A percentile compares a stretch with the other conserved stretches of the same genome.
phyloP scores from a whole-genome alignment of 257 asterid species.

The Forsythia suspensa region DNA sequence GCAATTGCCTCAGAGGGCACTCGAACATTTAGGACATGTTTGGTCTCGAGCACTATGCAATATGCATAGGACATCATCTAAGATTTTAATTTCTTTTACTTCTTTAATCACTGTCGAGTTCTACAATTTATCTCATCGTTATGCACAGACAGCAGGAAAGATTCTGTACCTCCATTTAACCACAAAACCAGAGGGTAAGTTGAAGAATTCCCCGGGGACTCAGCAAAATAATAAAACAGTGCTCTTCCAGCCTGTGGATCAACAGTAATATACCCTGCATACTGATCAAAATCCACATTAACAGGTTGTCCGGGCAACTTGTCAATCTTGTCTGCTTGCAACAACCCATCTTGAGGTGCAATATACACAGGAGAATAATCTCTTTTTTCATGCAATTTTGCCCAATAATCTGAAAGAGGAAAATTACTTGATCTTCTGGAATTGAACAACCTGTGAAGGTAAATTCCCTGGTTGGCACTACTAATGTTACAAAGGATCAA shows the following conservation, averaged over 20 bases:
- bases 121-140: too few relatives aligned
- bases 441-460: too few relatives aligned
- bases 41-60: too few relatives aligned
- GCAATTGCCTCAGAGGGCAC: too few relatives aligned
- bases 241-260: conserved; percentile 43
- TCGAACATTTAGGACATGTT: too few relatives aligned
- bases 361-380: conserved; percentile 20
- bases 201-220: conserved; percentile 37
- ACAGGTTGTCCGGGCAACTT: conserved; percentile 37
- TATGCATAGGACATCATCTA: too few relatives aligned
- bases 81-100: too few relatives aligned
- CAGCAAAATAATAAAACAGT: conserved; percentile 50
- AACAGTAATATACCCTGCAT: conserved; percentile 51
- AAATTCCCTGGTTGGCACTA: too few relatives aligned
- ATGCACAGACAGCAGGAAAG: background rate
- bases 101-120: too few relatives aligned
- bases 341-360: conserved; percentile 23
- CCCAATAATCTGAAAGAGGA: background rate
- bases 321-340: conserved; percentile 20
- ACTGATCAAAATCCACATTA: conserved; percentile 37
- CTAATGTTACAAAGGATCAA: background rate
- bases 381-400: conserved; percentile 7
- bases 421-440: too few relatives aligned
- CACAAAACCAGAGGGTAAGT: conserved; percentile 47
- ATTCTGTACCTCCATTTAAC: conserved; percentile 54